These are phyloP conservation scores for Hymenoscyphus fraxineus DNA, from an alignment of 2,329 filamentous ascomycete species.

Conservation along the genomic window DNA sequence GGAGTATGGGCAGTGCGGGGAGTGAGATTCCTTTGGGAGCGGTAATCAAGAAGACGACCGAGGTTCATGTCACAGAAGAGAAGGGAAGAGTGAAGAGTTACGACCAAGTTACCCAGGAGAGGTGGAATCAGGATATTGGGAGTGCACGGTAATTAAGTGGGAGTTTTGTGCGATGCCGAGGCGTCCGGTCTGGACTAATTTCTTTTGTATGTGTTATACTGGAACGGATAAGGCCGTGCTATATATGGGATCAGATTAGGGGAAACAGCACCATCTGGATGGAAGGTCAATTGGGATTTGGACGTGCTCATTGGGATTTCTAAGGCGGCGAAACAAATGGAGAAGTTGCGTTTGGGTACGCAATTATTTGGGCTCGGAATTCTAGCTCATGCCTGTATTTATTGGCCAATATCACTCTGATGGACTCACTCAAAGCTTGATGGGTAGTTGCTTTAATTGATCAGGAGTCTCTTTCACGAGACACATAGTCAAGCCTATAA, in stretches of 20 bases:
- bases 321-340: background rate
- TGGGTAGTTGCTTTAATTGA: background rate
- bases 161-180: background rate
- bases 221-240: background rate
- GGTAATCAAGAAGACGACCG: constrained; percentile 1
- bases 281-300: background rate
- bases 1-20: background rate
- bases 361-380: background rate
- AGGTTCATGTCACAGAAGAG: background rate
- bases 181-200: background rate
- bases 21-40: constrained; percentile 3
- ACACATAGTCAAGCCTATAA: too few species aligned
- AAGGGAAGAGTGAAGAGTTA: background rate
- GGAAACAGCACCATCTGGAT: background rate
- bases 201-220: background rate
- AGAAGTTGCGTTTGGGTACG: background rate
- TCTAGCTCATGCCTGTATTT: background rate
- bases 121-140: background rate
- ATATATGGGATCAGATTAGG: background rate
- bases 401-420: background rate
- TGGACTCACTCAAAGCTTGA: background rate
- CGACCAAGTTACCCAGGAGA: background rate
- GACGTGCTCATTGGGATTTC: background rate
- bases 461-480: too few species aligned
- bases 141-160: background rate